A percentile compares a stretch with the other conserved stretches of the same genome.
These are phyloP conservation scores for Thymus mandschuricus DNA, from an alignment of 257 asterid species.

Conservation along the genomic window DNA sequence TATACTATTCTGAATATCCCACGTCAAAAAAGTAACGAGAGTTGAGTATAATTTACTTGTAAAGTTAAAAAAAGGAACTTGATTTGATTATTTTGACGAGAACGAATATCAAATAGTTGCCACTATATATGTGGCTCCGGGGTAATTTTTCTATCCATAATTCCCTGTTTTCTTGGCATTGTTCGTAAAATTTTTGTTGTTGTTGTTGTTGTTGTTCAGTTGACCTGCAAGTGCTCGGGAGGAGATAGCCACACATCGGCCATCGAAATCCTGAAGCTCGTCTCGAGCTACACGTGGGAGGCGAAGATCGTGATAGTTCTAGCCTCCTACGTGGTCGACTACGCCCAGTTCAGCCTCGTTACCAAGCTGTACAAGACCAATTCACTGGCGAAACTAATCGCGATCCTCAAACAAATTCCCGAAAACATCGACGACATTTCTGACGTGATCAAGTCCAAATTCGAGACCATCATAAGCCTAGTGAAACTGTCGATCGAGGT, in stretches of 20 bases:
- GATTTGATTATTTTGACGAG: too few species aligned
- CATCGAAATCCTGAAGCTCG: not conserved
- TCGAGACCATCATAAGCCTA: slow-evolving; percentile 52
- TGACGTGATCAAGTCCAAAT: slow-evolving; percentile 45
- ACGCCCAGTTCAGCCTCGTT: not conserved
- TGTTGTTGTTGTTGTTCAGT: not conserved
- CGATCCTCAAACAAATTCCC: slow-evolving; percentile 60
- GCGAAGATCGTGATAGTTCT: not conserved
- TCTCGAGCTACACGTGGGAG: slow-evolving; percentile 13
- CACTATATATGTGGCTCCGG: too few species aligned
- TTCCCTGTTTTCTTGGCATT: too few species aligned
- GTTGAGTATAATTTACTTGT: too few species aligned
- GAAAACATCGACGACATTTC: slow-evolving; percentile 38
- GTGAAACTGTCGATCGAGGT: slow-evolving; percentile 59
- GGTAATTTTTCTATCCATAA: too few species aligned
- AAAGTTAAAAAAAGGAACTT: too few species aligned
- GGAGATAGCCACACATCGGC: not conserved
- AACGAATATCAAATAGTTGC: too few species aligned
- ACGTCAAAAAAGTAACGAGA: too few species aligned
- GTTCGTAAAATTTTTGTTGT: not conserved
- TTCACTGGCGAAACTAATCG: slow-evolving; percentile 65
- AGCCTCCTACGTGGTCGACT: not conserved
- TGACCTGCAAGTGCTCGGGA: slow-evolving; percentile 8
- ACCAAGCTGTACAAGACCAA: slow-evolving; percentile 4
- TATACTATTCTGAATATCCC: too few species aligned